phyloP scores from a whole-genome alignment of 805 yeast species.

The Candida ponderosae region DNA sequence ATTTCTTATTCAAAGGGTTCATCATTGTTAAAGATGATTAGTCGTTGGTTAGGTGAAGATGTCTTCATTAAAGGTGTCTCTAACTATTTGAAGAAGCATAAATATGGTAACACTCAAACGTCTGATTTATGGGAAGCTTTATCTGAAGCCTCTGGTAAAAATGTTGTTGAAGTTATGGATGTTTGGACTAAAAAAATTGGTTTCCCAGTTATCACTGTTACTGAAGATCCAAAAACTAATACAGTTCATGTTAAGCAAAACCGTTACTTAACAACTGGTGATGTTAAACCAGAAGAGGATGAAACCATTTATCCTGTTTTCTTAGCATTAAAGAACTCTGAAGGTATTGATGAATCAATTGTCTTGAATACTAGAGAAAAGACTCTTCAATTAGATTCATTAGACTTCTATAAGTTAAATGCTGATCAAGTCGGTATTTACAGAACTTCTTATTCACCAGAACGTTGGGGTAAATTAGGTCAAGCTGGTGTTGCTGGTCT shows the following conservation, averaged over 20 bases:
- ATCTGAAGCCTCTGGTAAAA: conserved; percentile 61
- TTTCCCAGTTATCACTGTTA: conserved; percentile 63
- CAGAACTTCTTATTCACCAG: conserved; percentile 62
- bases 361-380: conserved; percentile 45
- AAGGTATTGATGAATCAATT: conserved; percentile 53
- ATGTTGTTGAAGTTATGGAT: conserved; percentile 67
- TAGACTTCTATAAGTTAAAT: conserved; percentile 59
- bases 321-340: conserved; percentile 49
- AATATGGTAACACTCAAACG: conserved; percentile 72
- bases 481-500: conserved; percentile 46
- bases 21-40: conserved; percentile 69
- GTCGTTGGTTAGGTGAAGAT: conserved; percentile 74
- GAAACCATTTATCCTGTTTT: conserved; percentile 62
- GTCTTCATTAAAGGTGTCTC: conserved; percentile 74
- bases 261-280: conserved; percentile 71
- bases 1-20: conserved; percentile 81
- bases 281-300: conserved; percentile 70
- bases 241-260: conserved; percentile 56
- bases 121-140: conserved; percentile 72
- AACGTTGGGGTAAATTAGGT: conserved; percentile 64
- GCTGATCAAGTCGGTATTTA: conserved; percentile 70
- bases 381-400: conserved; percentile 31
- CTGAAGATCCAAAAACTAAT: conserved; percentile 38
- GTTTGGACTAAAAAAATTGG: conserved; percentile 79
- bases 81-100: conserved; percentile 64